These are phyloP conservation scores for Pyricularia sp. DNA, from an alignment of 2,329 filamentous ascomycete species.

Conservation along the genomic window DNA sequence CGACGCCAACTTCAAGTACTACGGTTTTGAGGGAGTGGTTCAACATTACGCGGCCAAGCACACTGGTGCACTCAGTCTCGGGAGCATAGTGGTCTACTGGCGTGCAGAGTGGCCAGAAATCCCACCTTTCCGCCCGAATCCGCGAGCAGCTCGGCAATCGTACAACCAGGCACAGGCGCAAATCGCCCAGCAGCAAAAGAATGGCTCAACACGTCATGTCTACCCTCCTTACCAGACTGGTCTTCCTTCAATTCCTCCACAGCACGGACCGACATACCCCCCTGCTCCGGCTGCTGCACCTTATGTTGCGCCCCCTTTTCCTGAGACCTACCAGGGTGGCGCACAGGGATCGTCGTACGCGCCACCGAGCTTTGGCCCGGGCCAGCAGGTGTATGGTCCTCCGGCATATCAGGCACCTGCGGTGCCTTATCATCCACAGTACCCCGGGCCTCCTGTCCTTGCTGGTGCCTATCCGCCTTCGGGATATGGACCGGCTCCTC, in stretches of 20 bases:
- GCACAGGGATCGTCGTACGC: background rate
- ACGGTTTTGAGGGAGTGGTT: conserved; percentile 68
- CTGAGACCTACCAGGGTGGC: conserved; percentile 1
- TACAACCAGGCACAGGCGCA: conserved; percentile 1
- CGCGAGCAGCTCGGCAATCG: conserved; percentile 25
- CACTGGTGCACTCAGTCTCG: conserved; percentile 58
- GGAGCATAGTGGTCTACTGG: conserved; percentile 69
- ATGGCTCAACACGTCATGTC: background rate
- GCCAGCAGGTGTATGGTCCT: background rate
- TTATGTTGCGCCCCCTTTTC: conserved; percentile 1
- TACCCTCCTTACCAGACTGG: conserved; percentile 6
- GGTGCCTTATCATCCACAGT: conserved; percentile 6
- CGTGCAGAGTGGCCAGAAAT: conserved; percentile 69
- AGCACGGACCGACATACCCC: background rate
- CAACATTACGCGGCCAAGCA: conserved; percentile 83
- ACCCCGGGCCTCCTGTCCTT: background rate
- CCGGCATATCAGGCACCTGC: conserved; percentile 14
- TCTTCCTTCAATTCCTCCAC: conserved; percentile 7
- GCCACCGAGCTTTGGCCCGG: background rate
- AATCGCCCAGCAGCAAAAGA: background rate
- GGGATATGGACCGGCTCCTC: conserved; percentile 2
- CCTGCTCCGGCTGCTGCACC: conserved; percentile 6
- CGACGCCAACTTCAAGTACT: conserved; percentile 54
- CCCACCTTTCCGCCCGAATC: conserved; percentile 61
- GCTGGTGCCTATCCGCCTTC: background rate